These are phyloP conservation scores for Aspergillus sp. DNA, from an alignment of 2,329 filamentous ascomycete species.

Conservation along the genomic window DNA sequence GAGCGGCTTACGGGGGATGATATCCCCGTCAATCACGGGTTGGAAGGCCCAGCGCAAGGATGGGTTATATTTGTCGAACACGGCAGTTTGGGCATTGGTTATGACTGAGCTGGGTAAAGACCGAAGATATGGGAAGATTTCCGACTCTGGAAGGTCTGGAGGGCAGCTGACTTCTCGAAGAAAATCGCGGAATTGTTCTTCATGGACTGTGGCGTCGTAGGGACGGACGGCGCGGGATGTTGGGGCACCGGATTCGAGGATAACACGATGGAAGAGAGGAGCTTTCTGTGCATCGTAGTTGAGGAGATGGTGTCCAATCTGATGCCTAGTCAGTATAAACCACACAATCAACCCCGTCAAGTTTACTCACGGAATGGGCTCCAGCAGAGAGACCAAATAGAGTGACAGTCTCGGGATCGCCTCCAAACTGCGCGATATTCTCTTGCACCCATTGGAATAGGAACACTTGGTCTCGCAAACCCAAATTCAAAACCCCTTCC, in stretches of 20 bases:
- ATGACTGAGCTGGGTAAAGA: constrained; percentile 36
- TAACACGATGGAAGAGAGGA: constrained; percentile 46
- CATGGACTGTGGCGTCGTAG: constrained; percentile 42
- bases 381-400: constrained; percentile 13
- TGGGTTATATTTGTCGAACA: constrained; percentile 49
- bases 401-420: constrained; percentile 8
- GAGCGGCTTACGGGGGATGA: constrained; percentile 60
- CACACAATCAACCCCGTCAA: not conserved
- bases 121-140: constrained; percentile 46
- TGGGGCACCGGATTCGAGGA: constrained; percentile 49
- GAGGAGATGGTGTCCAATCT: constrained; percentile 70
- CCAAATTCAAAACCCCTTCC: constrained; percentile 10
- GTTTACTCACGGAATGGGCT: constrained; percentile 18
- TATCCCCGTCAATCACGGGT: constrained; percentile 63
- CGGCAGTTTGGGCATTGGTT: constrained; percentile 40
- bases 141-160: constrained; percentile 21
- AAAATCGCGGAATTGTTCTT: constrained; percentile 47
- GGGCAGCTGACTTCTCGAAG: constrained; percentile 36
- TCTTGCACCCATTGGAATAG: constrained; percentile 27
- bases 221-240: constrained; percentile 49
- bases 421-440: constrained; percentile 7
- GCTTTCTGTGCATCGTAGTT: constrained; percentile 33
- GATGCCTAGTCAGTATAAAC: not conserved
- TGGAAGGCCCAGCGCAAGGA: constrained; percentile 62
- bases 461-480: constrained; percentile 32